phyloP scores from a whole-genome alignment of 169 alveolate genomes.

The Plasmodium knowlesi region DNA sequence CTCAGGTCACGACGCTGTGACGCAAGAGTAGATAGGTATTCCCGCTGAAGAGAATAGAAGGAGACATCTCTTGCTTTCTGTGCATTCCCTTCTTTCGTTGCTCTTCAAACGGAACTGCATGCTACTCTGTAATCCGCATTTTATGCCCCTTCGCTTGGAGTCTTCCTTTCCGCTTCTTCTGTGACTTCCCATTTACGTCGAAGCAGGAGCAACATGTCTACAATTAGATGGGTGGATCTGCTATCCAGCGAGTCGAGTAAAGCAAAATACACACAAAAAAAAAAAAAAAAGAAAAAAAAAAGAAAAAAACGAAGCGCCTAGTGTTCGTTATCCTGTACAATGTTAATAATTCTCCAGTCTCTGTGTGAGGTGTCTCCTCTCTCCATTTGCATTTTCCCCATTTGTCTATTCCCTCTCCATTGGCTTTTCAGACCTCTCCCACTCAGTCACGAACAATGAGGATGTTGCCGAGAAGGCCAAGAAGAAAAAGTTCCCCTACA shows the following conservation, averaged over 20 bases:
- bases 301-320: neutral
- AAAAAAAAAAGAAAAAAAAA: neutral
- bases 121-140: neutral
- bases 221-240: slow-evolving; percentile 86
- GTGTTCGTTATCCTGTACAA: neutral
- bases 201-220: slow-evolving; percentile 66
- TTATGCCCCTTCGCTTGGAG: neutral
- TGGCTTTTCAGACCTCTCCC: slow-evolving; percentile 5
- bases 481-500: slow-evolving; percentile 20
- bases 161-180: neutral
- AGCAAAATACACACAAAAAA: neutral
- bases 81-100: neutral
- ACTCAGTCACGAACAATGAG: slow-evolving; percentile 29
- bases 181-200: neutral
- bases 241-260: slow-evolving; percentile 87
- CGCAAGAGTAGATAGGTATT: neutral
- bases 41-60: neutral
- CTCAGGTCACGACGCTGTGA: neutral
- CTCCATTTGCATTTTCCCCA: neutral
- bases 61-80: neutral
- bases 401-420: neutral
- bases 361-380: neutral
- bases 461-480: slow-evolving; percentile 36
- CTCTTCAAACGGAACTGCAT: neutral
- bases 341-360: neutral